phyloP scores from a whole-genome alignment of 495 filamentous ascomycete species.

The Emericellopsis terricola region DNA sequence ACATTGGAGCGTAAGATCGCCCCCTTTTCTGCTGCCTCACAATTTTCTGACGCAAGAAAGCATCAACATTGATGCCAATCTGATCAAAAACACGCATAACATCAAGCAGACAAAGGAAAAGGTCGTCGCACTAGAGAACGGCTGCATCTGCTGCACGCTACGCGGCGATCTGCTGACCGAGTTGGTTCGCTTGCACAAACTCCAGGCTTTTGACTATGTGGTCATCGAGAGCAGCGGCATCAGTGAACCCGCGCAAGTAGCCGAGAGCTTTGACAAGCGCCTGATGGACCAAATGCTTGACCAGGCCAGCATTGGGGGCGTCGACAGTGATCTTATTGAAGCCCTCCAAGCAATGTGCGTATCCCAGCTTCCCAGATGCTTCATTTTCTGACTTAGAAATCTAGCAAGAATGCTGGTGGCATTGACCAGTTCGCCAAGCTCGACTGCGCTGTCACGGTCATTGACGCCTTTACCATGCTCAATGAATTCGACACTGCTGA shows the following conservation, averaged over 20 bases:
- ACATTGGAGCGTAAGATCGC: slow-evolving; percentile 34
- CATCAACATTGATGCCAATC: slow-evolving; percentile 37
- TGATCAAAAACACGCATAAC: slow-evolving; percentile 31
- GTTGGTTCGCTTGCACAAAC: slow-evolving; percentile 28
- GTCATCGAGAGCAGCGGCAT: slow-evolving; percentile 43
- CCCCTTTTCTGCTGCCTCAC: background rate
- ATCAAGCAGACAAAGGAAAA: slow-evolving; percentile 30
- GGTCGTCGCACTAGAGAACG: slow-evolving; percentile 41
- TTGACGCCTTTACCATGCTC: slow-evolving; percentile 41
- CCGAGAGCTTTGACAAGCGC: slow-evolving; percentile 35
- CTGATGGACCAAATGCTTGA: slow-evolving; percentile 3
- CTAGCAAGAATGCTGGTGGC: slow-evolving; percentile 1
- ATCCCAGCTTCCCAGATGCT: background rate
- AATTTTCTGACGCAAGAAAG: slow-evolving; percentile 7
- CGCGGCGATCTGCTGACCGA: slow-evolving; percentile 38
- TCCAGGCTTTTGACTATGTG: slow-evolving; percentile 35
- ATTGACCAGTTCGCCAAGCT: slow-evolving; percentile 17
- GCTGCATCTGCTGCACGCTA: slow-evolving; percentile 44
- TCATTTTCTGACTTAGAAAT: background rate
- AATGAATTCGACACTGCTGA: slow-evolving; percentile 38
- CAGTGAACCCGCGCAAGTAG: slow-evolving; percentile 45
- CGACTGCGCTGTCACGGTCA: slow-evolving; percentile 40
- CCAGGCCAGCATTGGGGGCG: background rate
- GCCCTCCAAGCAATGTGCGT: background rate
- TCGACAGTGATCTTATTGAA: slow-evolving; percentile 1